Evolutionary conservation across 306 rosid genomes (phyloP), one percentile per base, ranked within the genome.

Genomic region (Gastrolobium villosum): DNA sequence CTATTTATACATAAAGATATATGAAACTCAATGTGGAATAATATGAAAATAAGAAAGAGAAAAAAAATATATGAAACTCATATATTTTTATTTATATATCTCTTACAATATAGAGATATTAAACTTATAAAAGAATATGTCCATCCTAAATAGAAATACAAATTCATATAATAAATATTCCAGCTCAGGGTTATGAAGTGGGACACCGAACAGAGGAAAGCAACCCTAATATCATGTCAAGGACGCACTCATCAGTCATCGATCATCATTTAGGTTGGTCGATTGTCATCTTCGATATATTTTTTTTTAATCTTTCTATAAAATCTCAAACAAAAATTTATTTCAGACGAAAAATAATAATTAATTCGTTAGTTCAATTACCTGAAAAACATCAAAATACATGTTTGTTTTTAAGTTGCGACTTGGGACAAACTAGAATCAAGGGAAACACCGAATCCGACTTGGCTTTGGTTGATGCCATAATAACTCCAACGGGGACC

Each of bases 341-440:
- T 28, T 3, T 1, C 2, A 56, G n/a, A 9, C 1, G 64, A 57
- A 31, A 55, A 59, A 35, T 59, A 9, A 56, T 8, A 56, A 30
- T 20, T 20, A 20, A 20, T 20, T 20, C 37, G 30, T 9, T 4
- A 56, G 7, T 43, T 43, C 11, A 43, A 43, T 43, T 43, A 11
- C 11, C 48, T 43, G 48, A 43, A 43, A 43, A 43, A 0, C 1
- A 43, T 43, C 48, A 43, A 43, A 20, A 20, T 20, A 20, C 26
- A 20, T 43, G 48, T 0, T 43, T 43, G 48, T 10, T 20, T 10
- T 20, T 20, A 20, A 20, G 35, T 26, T 55, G 62, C 13, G 62
- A 55, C 2, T 57, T 53, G 28, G 39, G 79, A 84, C 80, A 78
- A 78, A 87, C 53, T 5, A 26, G 71, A 81, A 75, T 36, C 83